Conservation (phyloP, 2,329 filamentous ascomycete genomes). For the Nigrospora oryzae region DNA sequence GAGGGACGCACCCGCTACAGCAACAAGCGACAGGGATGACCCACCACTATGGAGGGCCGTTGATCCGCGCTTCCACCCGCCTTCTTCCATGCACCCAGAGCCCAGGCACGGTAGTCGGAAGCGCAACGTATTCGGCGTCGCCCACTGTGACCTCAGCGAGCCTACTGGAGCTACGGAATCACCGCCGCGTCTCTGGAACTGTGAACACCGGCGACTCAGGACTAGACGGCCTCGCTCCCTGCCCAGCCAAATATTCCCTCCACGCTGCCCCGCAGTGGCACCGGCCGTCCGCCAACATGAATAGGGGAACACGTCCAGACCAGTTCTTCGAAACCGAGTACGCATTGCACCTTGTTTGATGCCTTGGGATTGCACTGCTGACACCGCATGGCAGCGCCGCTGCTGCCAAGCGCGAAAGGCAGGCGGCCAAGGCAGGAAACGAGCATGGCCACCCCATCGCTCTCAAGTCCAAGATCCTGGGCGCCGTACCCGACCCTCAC, state of each 20-base stretch:
- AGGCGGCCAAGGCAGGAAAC: slow-evolving; percentile 65
- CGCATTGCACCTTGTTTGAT: slow-evolving; percentile 16
- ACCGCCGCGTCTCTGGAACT: too few relatives aligned
- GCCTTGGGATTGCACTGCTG: slow-evolving; percentile 18
- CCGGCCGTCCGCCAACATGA: slow-evolving; percentile 27
- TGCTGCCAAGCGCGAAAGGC: slow-evolving; percentile 44
- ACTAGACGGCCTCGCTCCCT: too few relatives aligned
- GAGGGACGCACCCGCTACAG: neutral
- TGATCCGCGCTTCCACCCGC: too few relatives aligned
- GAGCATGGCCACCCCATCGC: slow-evolving; percentile 73
- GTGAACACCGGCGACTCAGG: too few relatives aligned
- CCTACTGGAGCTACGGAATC: too few relatives aligned
- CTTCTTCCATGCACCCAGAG: too few relatives aligned
- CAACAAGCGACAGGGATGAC: slow-evolving; percentile 1
- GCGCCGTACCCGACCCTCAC: slow-evolving; percentile 58
- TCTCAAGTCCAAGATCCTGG: slow-evolving; percentile 80
- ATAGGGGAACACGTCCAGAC: slow-evolving; percentile 59
- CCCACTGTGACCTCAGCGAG: too few relatives aligned
- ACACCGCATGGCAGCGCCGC: slow-evolving; percentile 36
- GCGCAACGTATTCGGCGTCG: too few relatives aligned
- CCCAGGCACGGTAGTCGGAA: too few relatives aligned
- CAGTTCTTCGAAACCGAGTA: slow-evolving; percentile 94
- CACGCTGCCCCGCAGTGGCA: too few relatives aligned
- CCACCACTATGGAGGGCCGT: neutral
- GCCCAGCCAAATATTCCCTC: too few relatives aligned